Conservation (phyloP, 345 rosid genomes). For the Camelina neglecta region DNA sequence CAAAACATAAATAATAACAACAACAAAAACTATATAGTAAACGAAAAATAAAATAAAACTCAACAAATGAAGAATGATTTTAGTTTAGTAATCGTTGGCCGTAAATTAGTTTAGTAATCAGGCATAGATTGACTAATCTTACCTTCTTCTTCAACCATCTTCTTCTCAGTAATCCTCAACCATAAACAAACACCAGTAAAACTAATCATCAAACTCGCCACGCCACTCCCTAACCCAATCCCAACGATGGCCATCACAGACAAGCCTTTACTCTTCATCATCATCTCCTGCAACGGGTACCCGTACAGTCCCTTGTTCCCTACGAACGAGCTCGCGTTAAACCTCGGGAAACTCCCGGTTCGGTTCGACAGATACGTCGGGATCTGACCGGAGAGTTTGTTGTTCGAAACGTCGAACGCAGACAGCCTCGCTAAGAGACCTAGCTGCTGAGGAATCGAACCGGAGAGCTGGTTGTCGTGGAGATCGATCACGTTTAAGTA, state of each 20-base stretch:
- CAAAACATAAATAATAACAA: constrained; percentile 7
- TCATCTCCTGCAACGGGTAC: constrained; percentile 74
- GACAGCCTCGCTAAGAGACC: constrained; percentile 77
- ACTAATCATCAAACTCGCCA: constrained; percentile 85
- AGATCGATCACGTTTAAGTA: constrained; percentile 93
- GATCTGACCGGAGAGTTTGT: constrained; percentile 77
- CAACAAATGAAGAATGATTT: constrained; percentile 17
- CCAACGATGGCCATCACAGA: constrained; percentile 88
- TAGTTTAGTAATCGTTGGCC: background rate
- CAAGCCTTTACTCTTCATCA: constrained; percentile 62
- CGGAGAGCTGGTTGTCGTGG: constrained; percentile 75
- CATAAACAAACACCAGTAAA: constrained; percentile 91
- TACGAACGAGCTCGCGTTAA: constrained; percentile 73
- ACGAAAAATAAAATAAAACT: background rate
- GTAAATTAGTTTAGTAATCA: constrained; percentile 50
- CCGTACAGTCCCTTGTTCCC: constrained; percentile 92
- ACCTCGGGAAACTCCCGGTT: constrained; percentile 69
- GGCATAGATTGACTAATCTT: constrained; percentile 85
- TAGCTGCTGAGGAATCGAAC: constrained; percentile 78
- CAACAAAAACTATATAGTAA: too few relatives aligned
- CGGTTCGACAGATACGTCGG: constrained; percentile 75
- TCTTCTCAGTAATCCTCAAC: constrained; percentile 79
- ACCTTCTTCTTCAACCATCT: constrained; percentile 77
- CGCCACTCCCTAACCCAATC: constrained; percentile 92
- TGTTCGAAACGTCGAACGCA: constrained; percentile 82